Evolutionary conservation across 2,329 filamentous ascomycete genomes (phyloP), one percentile per base, ranked within the genome.

Genomic region (Paraconiothyrium brasiliense): DNA sequence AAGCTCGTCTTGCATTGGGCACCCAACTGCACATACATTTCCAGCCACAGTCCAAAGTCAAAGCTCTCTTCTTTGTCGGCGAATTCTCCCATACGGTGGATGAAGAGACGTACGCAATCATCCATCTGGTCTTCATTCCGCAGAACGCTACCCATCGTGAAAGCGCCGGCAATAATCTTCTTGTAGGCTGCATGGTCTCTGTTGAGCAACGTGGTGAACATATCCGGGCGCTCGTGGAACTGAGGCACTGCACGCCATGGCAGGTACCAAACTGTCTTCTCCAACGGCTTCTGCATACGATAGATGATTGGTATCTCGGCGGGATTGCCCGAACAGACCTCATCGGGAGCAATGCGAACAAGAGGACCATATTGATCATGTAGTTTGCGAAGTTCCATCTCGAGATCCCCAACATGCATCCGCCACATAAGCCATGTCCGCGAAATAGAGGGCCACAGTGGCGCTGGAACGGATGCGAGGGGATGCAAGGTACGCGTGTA

Each of bases 341-440:
- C 81, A 59, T 83, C 76, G 2, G 84, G 83, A 1, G 76, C 78
- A 51, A 84, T 73, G 10, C 84, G 80, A 16, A 85, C 80, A 3
- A 85, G 76, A 0, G 77, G 74, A 5, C 83, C 83, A 48, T 68
- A 68, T 34, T 55, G 46, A 14, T 63, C 49, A 49, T 69, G 67
- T 13, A 61, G 47, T 13, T 30, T 14, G 16, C 62, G 60, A 32
- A 62, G 59, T 5, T 56, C 58, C 1, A n/a, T 46, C 41, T 66
- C 55, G 43, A 66, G 50, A 30, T 67, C 61, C 20, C 64, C 64
- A 11, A 34, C 47, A 16, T 63, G 57, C 39, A 66, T 65, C 13
- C 58, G 32, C 22, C 62, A 64, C 56, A 66, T 62, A 39, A 67
- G 64, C 67, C 68, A 70, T 62, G 61, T 57, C 16, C 68, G 67